Conservation (phyloP, 2,329 filamentous ascomycete species). For the Apiospora kogelbergensis region DNA sequence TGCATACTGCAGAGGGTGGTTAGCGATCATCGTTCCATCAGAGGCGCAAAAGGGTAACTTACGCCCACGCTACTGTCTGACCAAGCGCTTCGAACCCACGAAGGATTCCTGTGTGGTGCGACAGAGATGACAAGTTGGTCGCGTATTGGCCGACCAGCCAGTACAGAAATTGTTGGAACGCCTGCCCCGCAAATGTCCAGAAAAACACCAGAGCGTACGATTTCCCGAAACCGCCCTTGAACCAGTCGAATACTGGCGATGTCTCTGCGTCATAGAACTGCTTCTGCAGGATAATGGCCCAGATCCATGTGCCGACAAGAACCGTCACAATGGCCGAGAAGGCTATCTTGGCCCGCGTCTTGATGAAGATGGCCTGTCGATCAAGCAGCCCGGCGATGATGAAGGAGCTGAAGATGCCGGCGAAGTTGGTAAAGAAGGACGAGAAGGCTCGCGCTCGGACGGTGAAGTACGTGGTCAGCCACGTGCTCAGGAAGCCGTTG, state of each 20-base stretch:
- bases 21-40: not conserved
- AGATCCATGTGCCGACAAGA: slow-evolving; percentile 32
- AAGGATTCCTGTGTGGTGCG: slow-evolving; percentile 31
- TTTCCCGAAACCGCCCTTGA: slow-evolving; percentile 27
- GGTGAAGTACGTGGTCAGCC: slow-evolving; percentile 32
- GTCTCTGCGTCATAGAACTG: slow-evolving; percentile 27
- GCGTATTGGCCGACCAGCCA: slow-evolving; percentile 34
- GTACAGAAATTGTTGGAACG: slow-evolving; percentile 33
- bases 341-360: slow-evolving; percentile 25
- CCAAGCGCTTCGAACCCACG: slow-evolving; percentile 31
- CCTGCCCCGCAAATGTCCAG: slow-evolving; percentile 31
- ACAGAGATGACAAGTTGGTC: slow-evolving; percentile 30
- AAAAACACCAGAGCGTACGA: slow-evolving; percentile 29
- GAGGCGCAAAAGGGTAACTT: slow-evolving; percentile 12
- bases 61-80: slow-evolving; percentile 34
- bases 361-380: slow-evolving; percentile 29
- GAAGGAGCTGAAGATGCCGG: slow-evolving; percentile 31
- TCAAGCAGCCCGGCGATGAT: slow-evolving; percentile 30
- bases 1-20: slow-evolving; percentile 24
- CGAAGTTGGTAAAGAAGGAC: slow-evolving; percentile 35
- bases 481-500: slow-evolving; percentile 32
- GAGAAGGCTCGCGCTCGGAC: slow-evolving; percentile 33
- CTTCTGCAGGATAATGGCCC: slow-evolving; percentile 30
- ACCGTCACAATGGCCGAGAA: slow-evolving; percentile 26
- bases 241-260: slow-evolving; percentile 32